These are phyloP conservation scores for Volvox reticuliferus DNA, from an alignment of 139 green algal genomes.

Conservation along the genomic window DNA sequence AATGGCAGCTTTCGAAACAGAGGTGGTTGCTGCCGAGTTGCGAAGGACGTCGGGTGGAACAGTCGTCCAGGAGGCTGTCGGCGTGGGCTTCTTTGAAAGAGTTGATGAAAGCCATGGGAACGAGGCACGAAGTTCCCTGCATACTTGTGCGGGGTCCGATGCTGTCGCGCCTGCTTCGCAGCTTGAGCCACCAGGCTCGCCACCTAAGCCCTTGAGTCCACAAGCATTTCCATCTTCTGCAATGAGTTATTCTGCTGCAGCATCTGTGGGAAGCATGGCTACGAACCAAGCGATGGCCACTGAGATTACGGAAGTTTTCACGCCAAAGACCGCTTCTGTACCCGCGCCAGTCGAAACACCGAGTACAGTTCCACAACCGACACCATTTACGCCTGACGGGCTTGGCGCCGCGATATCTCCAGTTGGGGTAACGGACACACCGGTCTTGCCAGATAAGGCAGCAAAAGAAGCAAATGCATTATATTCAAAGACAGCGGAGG, in stretches of 20 bases:
- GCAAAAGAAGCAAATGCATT: neutral
- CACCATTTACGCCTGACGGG: neutral
- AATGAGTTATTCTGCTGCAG: neutral
- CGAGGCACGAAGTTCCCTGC: neutral
- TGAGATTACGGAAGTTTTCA: slow-evolving; percentile 5
- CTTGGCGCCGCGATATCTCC: neutral
- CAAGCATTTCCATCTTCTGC: neutral
- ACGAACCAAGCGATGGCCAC: neutral
- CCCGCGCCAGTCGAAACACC: neutral
- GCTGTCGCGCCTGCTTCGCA: neutral
- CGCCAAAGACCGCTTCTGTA: neutral
- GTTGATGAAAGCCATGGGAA: neutral
- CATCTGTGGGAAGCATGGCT: neutral
- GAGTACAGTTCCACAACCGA: neutral
- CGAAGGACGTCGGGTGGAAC: neutral
- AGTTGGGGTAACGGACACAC: neutral
- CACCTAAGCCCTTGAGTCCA: neutral
- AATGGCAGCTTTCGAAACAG: neutral
- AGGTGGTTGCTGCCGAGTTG: neutral
- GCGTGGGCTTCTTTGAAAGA: neutral
- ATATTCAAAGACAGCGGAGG: neutral
- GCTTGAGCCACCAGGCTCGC: neutral
- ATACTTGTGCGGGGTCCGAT: neutral
- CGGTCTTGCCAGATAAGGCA: neutral
- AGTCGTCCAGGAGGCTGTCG: neutral